Evolutionary conservation across 2,329 filamentous ascomycete genomes (phyloP), one percentile per base, ranked within the genome.

Genomic region (Xylariaceae sp.): DNA sequence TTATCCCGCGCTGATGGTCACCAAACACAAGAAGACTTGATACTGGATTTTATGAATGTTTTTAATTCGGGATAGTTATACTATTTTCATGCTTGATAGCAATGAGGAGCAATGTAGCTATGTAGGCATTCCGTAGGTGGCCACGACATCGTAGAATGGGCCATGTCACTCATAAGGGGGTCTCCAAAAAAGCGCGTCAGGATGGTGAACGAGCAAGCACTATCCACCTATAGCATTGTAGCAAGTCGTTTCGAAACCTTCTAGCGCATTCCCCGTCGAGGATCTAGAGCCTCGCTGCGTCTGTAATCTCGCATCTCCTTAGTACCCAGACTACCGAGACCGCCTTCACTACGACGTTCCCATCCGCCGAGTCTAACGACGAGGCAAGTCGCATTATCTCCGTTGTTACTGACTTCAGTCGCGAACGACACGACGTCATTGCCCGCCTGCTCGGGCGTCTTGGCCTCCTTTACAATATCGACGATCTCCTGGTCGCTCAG

Each of bases 401-500:
- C 86, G 69, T 78, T 80, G 13, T 67, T 78, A 30, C 84, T 87
- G 3, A 96, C 89, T 75, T 97, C 94, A 0, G 90, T 94, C 0
- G 93, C 92, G 74, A 94, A 97, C 58, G 85, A 84, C 34, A 96
- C 90, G 6, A 99, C 84, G 62, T 88, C 85, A 60, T 81, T 82
- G 1, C 91, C 86, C 2, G 87, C 94, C 71, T 96, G 85, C 67
- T 96, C 93, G 0, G 94, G 94, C 0, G 93, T 97, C 70, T 82
- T 87, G 4, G 92, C 90, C 75, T 99, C 94, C 74, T 97, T 97
- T 69, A 97, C 82, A 37, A 97, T 86, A 72, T 99, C 94, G 35
- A 97, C 92, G 62, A 97, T 91, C 76, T 99, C 94, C 76, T 97
- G 93, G 71, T 99, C 94, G 57, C 82, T 85, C 18, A 97, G 78